Base-by-base conservation (phyloP, 768 basidiomycete species). In the Mycena alexandri region DNA sequence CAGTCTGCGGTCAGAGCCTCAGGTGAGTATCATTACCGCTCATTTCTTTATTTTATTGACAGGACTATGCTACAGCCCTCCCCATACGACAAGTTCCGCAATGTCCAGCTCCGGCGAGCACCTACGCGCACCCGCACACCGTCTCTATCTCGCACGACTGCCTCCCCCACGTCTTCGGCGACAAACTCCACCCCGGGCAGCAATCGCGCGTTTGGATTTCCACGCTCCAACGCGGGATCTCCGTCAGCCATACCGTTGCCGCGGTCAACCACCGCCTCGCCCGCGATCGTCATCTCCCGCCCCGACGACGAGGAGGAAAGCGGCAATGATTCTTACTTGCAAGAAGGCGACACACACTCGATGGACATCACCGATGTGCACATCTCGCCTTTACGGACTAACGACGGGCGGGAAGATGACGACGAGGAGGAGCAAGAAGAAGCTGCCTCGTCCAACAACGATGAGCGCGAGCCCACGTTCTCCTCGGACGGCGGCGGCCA, bases 121-220 rank as follows among this genome's bases (percentile, higher is more conserved):
- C 73, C 83, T 42, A 72, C 82, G 21, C 84, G 88, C 33, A 81
- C 82, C 21, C 87, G 90, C 29, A 91, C 90, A 6, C 91, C 91
- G 6, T 91, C 90, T 2, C 81, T 92, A 11, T 86, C 91, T 10
- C 85, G 85, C 56, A 90, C 89, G 1, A 83, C 85, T 0, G 85
- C 88, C 38, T 89, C 89, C 1, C 83, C 82, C 24, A 81, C 84
- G 0, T 88, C 90, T 13, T 90, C 89, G 6, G 85, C 89, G 0
- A 76, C 86, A 1, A 84, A 91, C 68, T 89, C 90, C 3, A 92
- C 90, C 2, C 90, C 90, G 24, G 83, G 82, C 14, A 90, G 88
- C 64, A 84, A 78, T 61, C 80, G 79, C 44, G 89, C 89, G 5
- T 67, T 82, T 9, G 73, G 69, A 8, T 67, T 84, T 44, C 76